Base-by-base conservation (phyloP, 2,329 filamentous ascomycete species). In the Cladosporium sp. region DNA sequence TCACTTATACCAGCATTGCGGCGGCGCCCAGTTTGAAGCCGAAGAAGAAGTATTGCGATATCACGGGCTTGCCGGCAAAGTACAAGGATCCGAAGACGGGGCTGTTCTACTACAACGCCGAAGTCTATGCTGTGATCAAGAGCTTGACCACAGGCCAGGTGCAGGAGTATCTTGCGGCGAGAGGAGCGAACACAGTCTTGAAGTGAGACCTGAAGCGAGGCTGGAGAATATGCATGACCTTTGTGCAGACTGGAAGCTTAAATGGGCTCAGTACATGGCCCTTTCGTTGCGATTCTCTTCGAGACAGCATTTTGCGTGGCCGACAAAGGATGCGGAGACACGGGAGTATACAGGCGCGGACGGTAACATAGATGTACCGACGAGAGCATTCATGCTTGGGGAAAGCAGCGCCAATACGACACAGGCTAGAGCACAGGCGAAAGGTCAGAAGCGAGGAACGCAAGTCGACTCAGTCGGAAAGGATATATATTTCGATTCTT, bases 21-120 rank as follows among this genome's bases (percentile, higher is more conserved):
- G 90, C 89, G 42, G 92, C 93, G 3, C 93, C 93, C 34, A 93
- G 88, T 52, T 75, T 97, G 61, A 80, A 82, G 63, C 80, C 82
- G 6, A 82, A 88, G 65, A 90, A 85, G 70, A 88, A 86, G 63
- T 99, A 97, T 71, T 99, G 93, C 74, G 95, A 99, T 69, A 81
- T 99, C 61, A 99, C 93, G 1, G 95, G 93, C 1, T 73, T 99
- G 57, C 83, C 89, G n/a, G 89, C 90, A 24, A 86, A 87, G 5
- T 99, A 99, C 67, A 83, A 88, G 27, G 93, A 99, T 67, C 95
- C 93, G 2, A 99, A 99, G 79, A 95, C 91, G 34, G 81, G 92
- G 57, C 71, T 99, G 69, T 79, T 92, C 55, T 99, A 99, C 70
- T 88, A 96, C 70, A 86, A 99, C 69, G 87, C 82, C 68, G 93